Percentiles rank a stretch among this genome's conserved stretches.
phyloP scores from a whole-genome alignment of 2,329 filamentous ascomycete genomes.

The Ceratocystis ficicola region DNA sequence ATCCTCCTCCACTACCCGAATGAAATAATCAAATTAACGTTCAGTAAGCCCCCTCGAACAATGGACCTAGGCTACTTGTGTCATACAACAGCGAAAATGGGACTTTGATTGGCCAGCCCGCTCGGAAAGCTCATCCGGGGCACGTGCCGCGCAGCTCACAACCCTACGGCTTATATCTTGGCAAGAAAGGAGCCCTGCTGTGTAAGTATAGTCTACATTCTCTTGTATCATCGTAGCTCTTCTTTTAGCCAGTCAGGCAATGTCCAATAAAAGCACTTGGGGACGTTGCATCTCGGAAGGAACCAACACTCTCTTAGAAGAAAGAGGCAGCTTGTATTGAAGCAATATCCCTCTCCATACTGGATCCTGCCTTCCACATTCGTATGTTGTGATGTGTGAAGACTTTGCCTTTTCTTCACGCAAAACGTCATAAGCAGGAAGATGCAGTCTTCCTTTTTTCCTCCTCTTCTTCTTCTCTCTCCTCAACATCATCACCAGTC shows the following conservation, averaged over 20 bases:
- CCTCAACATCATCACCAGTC: background rate
- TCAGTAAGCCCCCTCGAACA: no score
- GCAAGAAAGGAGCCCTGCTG: background rate
- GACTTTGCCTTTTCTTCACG: background rate
- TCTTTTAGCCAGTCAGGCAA: background rate
- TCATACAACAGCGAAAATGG: no score
- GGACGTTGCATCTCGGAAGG: background rate
- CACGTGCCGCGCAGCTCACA: background rate
- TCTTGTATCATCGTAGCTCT: background rate
- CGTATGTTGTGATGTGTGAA: background rate
- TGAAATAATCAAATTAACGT: no score
- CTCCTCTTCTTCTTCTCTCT: background rate
- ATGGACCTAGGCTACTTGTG: no score
- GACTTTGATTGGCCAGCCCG: background rate
- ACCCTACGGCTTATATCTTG: background rate
- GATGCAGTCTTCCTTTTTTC: background rate
- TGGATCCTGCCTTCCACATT: background rate
- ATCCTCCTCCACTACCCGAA: no score
- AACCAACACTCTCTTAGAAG: background rate
- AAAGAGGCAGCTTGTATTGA: background rate
- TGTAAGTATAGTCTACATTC: background rate
- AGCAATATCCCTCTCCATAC: background rate
- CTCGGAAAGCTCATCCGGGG: background rate
- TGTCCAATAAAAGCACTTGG: background rate
- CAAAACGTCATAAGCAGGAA: background rate